Percentiles rank a stretch among this genome's conserved stretches.
These are phyloP conservation scores for Aspergillus sergii DNA, from an alignment of 2,329 filamentous ascomycete species.

Conservation along the genomic window DNA sequence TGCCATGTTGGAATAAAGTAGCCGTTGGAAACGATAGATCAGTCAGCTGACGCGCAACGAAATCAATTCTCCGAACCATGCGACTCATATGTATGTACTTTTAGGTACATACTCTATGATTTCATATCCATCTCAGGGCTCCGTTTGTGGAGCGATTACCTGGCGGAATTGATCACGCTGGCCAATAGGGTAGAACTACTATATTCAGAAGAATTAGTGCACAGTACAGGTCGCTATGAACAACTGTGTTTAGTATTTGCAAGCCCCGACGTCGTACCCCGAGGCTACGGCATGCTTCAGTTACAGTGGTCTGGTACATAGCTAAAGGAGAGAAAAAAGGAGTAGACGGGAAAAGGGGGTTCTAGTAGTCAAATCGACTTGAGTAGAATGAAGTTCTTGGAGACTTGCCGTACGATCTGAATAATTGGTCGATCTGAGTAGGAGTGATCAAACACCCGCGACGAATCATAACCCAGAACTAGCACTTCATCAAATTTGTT, in stretches of 20 bases:
- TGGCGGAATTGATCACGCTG: background rate
- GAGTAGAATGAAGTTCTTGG: background rate
- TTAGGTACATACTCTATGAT: background rate
- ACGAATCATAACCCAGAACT: background rate
- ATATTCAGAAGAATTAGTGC: background rate
- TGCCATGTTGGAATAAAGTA: background rate
- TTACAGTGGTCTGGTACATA: background rate
- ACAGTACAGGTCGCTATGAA: background rate
- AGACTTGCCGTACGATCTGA: background rate
- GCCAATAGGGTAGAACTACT: background rate
- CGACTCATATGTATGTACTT: slow-evolving; percentile 1
- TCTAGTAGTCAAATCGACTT: background rate
- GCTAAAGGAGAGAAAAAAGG: background rate
- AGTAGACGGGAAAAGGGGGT: background rate
- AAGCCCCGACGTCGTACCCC: background rate
- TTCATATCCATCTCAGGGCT: background rate
- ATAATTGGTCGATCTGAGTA: slow-evolving; percentile 1
- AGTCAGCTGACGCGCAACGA: background rate
- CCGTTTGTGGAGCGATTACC: slow-evolving; percentile 6
- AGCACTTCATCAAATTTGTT: background rate
- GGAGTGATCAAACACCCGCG: background rate
- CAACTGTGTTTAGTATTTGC: background rate
- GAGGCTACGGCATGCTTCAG: background rate
- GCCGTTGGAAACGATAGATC: background rate
- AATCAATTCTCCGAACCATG: slow-evolving; percentile 15